A percentile compares a stretch with the other conserved stretches of the same genome.
These are phyloP conservation scores for Cyberlindnera mycetangii DNA, from an alignment of 805 yeast species.

Conservation along the genomic window DNA sequence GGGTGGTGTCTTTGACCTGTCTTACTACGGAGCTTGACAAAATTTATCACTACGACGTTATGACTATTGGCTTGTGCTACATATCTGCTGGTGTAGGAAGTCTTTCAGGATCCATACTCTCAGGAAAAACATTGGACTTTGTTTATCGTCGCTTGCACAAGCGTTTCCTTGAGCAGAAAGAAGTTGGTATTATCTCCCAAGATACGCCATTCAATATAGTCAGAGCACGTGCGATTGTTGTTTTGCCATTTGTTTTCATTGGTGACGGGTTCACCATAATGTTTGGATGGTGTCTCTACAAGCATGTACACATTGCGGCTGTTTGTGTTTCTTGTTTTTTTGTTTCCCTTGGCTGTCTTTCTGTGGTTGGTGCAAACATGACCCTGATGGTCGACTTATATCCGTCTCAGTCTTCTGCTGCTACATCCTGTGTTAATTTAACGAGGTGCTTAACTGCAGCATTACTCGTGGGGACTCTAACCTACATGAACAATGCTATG, in stretches of 20 bases:
- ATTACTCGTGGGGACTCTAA: conserved; percentile 63
- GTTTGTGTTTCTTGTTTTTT: conserved; percentile 51
- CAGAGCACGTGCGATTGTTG: conserved; percentile 49
- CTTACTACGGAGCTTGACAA: conserved; percentile 52
- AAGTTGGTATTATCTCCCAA: conserved; percentile 23
- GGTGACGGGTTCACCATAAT: conserved; percentile 42
- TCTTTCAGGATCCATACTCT: conserved; percentile 51
- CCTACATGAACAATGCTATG: conserved; percentile 55
- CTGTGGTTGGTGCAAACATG: conserved; percentile 53
- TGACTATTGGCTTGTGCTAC: conserved; percentile 69
- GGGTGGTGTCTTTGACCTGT: conserved; percentile 69
- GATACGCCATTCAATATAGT: conserved; percentile 47
- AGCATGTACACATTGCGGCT: conserved; percentile 9
- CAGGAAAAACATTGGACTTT: conserved; percentile 58
- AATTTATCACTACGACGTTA: conserved; percentile 48
- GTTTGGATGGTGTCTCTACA: conserved; percentile 75
- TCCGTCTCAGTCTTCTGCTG: conserved; percentile 70
- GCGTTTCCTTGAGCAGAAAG: conserved; percentile 21
- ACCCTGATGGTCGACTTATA: conserved; percentile 73
- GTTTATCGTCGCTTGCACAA: conserved; percentile 30
- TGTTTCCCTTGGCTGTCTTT: conserved; percentile 56
- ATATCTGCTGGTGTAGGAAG: conserved; percentile 73
- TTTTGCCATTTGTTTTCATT: conserved; percentile 41
- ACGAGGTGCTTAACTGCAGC: conserved; percentile 72
- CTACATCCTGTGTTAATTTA: conserved; percentile 70